A percentile compares a stretch with the other conserved stretches of the same genome.
These are phyloP conservation scores for Trichaptum fuscoviolaceum DNA, from an alignment of 768 basidiomycete genomes.

Conservation along the genomic window DNA sequence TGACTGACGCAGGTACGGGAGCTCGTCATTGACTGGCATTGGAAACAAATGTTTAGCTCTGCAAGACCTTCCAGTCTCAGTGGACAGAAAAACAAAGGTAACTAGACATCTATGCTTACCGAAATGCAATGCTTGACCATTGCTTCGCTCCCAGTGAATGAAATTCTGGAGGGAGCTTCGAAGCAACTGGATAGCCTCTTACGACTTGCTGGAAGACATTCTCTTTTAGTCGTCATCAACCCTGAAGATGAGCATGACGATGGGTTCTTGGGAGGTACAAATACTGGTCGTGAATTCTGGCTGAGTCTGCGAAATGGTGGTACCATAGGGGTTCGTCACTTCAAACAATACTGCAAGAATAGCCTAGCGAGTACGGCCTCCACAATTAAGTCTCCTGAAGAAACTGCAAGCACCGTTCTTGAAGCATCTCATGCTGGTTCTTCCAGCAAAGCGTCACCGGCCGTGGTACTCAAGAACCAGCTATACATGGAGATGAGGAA, in stretches of 20 bases:
- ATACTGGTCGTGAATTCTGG: constrained; percentile 63
- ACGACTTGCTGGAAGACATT: constrained; percentile 46
- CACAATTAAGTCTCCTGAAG: neutral
- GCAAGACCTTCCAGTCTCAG: constrained; percentile 1
- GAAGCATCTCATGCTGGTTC: constrained; percentile 19
- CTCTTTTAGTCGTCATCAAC: constrained; percentile 58
- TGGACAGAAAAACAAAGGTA: constrained; percentile 8
- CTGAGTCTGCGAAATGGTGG: constrained; percentile 55
- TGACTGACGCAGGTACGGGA: constrained; percentile 38
- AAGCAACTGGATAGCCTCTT: constrained; percentile 49
- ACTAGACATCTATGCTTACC: constrained; percentile 11
- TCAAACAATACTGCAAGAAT: constrained; percentile 30
- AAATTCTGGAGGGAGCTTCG: constrained; percentile 45
- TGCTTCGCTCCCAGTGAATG: constrained; percentile 33
- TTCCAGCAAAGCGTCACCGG: constrained; percentile 15
- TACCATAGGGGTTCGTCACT: constrained; percentile 48
- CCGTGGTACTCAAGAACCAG: constrained; percentile 41
- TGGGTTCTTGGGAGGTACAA: constrained; percentile 61
- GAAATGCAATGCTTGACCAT: neutral
- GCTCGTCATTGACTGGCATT: constrained; percentile 60
- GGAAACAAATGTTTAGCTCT: constrained; percentile 46
- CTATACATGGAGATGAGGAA: constrained; percentile 51
- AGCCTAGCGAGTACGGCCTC: neutral
- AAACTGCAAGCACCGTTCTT: constrained; percentile 28
- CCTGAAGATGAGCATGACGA: constrained; percentile 39